Conservation (phyloP, 2,329 filamentous ascomycete species). For the Calonectria leucothoes region DNA sequence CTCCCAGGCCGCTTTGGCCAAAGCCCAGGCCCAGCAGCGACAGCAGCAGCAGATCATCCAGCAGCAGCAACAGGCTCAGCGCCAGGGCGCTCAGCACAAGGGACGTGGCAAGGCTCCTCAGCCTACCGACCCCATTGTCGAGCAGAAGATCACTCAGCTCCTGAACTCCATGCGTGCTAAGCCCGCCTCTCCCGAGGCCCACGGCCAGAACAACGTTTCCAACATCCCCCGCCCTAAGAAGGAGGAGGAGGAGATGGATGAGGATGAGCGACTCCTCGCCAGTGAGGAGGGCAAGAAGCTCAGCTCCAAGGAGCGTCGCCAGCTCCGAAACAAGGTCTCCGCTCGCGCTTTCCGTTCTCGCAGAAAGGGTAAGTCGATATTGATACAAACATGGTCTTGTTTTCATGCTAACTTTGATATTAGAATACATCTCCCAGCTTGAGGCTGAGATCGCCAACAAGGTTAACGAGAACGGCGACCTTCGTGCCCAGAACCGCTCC, state of each 20-base stretch:
- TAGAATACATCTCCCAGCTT: constrained; percentile 96
- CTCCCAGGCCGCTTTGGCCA: constrained; percentile 84
- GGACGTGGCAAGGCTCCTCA: constrained; percentile 63
- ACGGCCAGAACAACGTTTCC: constrained; percentile 62
- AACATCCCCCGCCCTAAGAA: constrained; percentile 84
- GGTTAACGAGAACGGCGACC: constrained; percentile 83
- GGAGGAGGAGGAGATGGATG: constrained; percentile 98
- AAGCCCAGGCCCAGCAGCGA: constrained; percentile 77
- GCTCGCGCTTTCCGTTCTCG: constrained; percentile 97
- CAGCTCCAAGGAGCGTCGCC: constrained; percentile 96
- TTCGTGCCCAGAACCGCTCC: constrained; percentile 83
- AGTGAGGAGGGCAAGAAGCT: constrained; percentile 99
- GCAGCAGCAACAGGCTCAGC: constrained; percentile 58
- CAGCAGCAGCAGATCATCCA: constrained; percentile 71
- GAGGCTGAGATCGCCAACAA: constrained; percentile 89
- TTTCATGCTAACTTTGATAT: constrained; percentile 15
- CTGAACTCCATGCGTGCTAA: constrained; percentile 92
- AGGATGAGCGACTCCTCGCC: constrained; percentile 92
- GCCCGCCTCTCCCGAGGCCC: constrained; percentile 62
- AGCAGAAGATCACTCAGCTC: constrained; percentile 94
- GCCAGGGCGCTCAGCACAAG: constrained; percentile 60
- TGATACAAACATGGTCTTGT: background rate
- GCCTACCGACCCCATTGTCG: constrained; percentile 76
- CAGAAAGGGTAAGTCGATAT: constrained; percentile 84
- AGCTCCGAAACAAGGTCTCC: constrained; percentile 99